A percentile compares a stretch with the other conserved stretches of the same genome.
These are phyloP conservation scores for Diaporthe amygdali DNA, from an alignment of 2,329 filamentous ascomycete genomes.

Conservation along the genomic window DNA sequence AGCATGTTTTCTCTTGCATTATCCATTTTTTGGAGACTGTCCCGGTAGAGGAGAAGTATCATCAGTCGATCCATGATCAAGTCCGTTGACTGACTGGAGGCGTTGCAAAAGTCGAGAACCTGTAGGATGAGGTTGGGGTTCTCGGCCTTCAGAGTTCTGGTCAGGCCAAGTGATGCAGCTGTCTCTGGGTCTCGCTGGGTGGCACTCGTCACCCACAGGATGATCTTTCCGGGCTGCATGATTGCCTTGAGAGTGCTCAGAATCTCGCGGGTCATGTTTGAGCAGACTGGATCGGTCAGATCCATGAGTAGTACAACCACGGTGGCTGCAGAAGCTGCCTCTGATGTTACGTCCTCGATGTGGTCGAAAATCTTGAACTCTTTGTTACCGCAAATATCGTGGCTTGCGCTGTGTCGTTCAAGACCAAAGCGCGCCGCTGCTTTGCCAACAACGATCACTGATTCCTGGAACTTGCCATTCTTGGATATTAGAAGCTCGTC, in stretches of 20 bases:
- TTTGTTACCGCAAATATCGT: not conserved
- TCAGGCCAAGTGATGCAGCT: slow-evolving; percentile 39
- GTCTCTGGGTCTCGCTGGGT: slow-evolving; percentile 32
- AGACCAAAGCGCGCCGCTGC: not conserved
- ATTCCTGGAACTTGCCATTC: not conserved
- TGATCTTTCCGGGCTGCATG: slow-evolving; percentile 33
- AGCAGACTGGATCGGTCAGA: slow-evolving; percentile 40
- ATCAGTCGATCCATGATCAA: not conserved
- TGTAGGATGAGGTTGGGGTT: slow-evolving; percentile 36
- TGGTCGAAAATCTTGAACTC: slow-evolving; percentile 26
- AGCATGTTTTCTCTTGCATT: slow-evolving; percentile 16
- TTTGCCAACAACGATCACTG: not conserved
- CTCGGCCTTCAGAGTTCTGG: slow-evolving; percentile 37
- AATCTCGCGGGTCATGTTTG: slow-evolving; percentile 37
- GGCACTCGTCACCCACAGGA: slow-evolving; percentile 38
- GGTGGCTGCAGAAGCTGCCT: slow-evolving; percentile 32
- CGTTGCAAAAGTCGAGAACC: slow-evolving; percentile 36
- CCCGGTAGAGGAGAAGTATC: not conserved
- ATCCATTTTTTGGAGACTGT: not conserved
- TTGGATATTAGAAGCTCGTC: not conserved
- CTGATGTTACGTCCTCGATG: slow-evolving; percentile 34
- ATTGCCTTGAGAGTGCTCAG: slow-evolving; percentile 35
- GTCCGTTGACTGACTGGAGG: not conserved
- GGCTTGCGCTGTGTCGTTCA: too few species aligned
- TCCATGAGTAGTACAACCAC: slow-evolving; percentile 42